Base-by-base conservation (phyloP, 1,139 yeast species). In the Hansenula sp. region DNA sequence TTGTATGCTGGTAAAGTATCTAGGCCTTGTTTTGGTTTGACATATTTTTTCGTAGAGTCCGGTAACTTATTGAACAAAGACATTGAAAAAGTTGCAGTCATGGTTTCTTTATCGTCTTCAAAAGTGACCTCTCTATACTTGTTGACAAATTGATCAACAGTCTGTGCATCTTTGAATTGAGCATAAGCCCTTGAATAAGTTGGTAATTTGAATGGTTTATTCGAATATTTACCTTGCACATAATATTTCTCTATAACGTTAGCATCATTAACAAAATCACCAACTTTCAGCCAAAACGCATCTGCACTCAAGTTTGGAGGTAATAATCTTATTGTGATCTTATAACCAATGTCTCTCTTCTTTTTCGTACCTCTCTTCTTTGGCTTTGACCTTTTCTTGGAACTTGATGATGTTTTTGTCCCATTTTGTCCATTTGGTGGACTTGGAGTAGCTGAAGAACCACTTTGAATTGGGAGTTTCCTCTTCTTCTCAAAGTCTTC, bases 171-270 rank as follows among this genome's bases (percentile, higher is more conserved):
- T 37, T 50, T 52, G 45, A 60, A 59, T 4, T 17, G 12, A 15
- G 59, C 39, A 37, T 60, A 60, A 1, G 60, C 60, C 31, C 61
- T 41, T 3, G 63, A 57, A 37, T 50, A 56, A 2, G 38, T 41
- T 4, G 62, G 63, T 11, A 42, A 36, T 38, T 58, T 60, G 41
- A 53, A 57, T 4, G 60, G 59, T 30, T 52, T 54, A 2, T 44
- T 18, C 1, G 57, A 47, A 28, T 58, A 57, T 21, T 49, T 47
- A 3, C 64, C 64, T 37, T 41, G 45, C 19, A 53, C 44, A 39
- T 50, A 60, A 41, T 57, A 54, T 28, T 45, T 50, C 1, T 36
- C 40, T 1, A 36, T n/a, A 2, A 24, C 15, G 4, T 18, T 15
- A 15, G 40, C 35, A 4, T 40, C 17, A 6, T 33, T 30, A 9